These are phyloP conservation scores for Xylariales sp. DNA, from an alignment of 2,329 filamentous ascomycete genomes.

Conservation along the genomic window DNA sequence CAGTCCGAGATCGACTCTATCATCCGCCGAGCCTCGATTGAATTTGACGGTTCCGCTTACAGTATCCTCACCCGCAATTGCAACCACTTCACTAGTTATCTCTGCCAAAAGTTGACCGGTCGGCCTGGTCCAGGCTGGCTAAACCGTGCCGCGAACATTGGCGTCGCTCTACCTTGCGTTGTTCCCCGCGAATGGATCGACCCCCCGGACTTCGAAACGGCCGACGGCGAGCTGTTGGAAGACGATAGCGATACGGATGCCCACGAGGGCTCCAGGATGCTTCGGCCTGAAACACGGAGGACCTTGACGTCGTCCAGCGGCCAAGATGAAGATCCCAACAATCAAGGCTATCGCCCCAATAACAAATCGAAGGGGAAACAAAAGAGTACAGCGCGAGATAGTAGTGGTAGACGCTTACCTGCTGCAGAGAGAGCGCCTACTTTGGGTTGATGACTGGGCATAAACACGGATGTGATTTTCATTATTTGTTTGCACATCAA, in stretches of 20 bases:
- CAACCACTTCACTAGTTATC: conserved; percentile 86
- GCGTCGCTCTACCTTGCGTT: conserved; percentile 82
- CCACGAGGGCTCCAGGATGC: conserved; percentile 61
- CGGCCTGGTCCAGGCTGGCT: conserved; percentile 78
- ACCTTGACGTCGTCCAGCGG: conserved; percentile 42
- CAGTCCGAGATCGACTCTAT: conserved; percentile 77
- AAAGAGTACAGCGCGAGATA: conserved; percentile 58
- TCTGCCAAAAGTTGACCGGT: conserved; percentile 79
- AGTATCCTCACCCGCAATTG: conserved; percentile 87
- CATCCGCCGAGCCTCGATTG: conserved; percentile 74
- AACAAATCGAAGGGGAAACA: conserved; percentile 56
- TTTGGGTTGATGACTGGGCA: conserved; percentile 46
- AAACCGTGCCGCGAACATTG: conserved; percentile 86
- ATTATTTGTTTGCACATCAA: conserved; percentile 41
- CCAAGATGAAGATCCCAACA: conserved; percentile 38
- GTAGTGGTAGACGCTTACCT: conserved; percentile 63
- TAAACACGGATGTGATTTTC: conserved; percentile 47
- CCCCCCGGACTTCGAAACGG: conserved; percentile 79
- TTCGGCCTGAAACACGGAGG: conserved; percentile 54
- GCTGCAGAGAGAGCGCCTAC: conserved; percentile 64
- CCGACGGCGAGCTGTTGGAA: conserved; percentile 75
- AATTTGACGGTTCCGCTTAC: conserved; percentile 81
- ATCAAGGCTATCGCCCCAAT: conserved; percentile 29
- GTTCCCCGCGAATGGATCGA: conserved; percentile 86
- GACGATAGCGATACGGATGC: conserved; percentile 53